Conservation (phyloP, 805 yeast species). For the Candida ortonii region DNA sequence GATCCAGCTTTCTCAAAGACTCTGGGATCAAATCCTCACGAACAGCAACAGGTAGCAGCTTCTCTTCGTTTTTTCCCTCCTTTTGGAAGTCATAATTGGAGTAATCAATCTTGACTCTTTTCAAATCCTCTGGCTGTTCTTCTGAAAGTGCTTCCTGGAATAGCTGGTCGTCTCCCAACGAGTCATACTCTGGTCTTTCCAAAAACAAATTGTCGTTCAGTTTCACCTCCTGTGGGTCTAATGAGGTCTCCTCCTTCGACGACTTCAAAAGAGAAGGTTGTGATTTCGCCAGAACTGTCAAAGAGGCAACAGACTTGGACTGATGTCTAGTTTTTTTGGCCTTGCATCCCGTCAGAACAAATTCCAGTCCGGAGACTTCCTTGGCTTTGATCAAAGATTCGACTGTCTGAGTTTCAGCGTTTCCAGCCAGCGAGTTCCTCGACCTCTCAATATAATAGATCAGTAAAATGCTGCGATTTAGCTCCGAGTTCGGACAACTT, state of each 20-base stretch:
- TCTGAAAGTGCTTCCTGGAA: slow-evolving; percentile 32
- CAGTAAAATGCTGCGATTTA: slow-evolving; percentile 38
- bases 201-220: slow-evolving; percentile 75
- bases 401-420: slow-evolving; percentile 58
- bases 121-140: slow-evolving; percentile 39
- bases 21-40: slow-evolving; percentile 63
- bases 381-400: slow-evolving; percentile 56
- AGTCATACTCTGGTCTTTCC: slow-evolving; percentile 71
- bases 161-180: slow-evolving; percentile 48
- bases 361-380: slow-evolving; percentile 55
- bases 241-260: slow-evolving; percentile 18
- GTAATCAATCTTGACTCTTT: slow-evolving; percentile 42
- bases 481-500: slow-evolving; percentile 29
- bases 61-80: slow-evolving; percentile 30
- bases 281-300: slow-evolving; percentile 71
- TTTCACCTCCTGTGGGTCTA: slow-evolving; percentile 53
- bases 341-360: slow-evolving; percentile 79
- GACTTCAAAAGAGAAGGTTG: slow-evolving; percentile 25
- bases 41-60: slow-evolving; percentile 60
- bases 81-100: slow-evolving; percentile 15
- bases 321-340: slow-evolving; percentile 88
- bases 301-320: slow-evolving; percentile 62
- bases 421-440: slow-evolving; percentile 58
- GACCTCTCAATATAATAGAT: slow-evolving; percentile 65
- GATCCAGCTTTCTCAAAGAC: slow-evolving; percentile 55